Evolutionary conservation across 768 basidiomycete species (phyloP).

Genomic region (Clitopilus hobsonii): DNA sequence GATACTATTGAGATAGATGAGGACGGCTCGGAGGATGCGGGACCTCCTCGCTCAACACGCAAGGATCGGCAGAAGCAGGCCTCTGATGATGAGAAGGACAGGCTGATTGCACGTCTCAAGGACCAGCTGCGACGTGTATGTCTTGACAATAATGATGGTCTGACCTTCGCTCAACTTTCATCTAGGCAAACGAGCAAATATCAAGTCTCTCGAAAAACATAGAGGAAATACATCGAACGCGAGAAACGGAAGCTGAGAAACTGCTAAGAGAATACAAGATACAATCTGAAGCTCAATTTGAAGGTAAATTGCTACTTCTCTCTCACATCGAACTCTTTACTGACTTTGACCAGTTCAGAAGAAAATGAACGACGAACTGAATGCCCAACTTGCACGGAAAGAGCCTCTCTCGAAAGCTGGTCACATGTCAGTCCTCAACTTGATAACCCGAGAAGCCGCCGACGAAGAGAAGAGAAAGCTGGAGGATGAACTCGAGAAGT

Average conservation of each 20-base stretch:
- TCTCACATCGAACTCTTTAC: not conserved
- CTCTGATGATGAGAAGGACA: not conserved
- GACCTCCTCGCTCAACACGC: no score
- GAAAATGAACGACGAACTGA: conserved; percentile 48
- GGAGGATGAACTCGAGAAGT: conserved; percentile 41
- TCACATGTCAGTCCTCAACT: conserved; percentile 49
- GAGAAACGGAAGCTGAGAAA: conserved; percentile 64
- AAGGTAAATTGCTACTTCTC: conserved; percentile 27
- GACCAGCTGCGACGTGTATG: conserved; percentile 23
- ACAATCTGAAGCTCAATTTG: conserved; percentile 46
- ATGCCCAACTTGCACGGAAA: conserved; percentile 45
- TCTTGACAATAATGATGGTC: not conserved
- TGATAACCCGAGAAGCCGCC: conserved; percentile 70
- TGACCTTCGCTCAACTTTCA: not conserved
- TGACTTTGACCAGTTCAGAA: conserved; percentile 47
- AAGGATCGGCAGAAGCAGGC: not conserved
- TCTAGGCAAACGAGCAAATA: conserved; percentile 38
- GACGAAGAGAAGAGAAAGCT: conserved; percentile 59
- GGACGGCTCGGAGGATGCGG: conserved; percentile 13
- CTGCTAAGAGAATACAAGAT: conserved; percentile 40
- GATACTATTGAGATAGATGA: conserved; percentile 14
- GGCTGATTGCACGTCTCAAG: conserved; percentile 5
- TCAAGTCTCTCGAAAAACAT: conserved; percentile 47
- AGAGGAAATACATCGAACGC: conserved; percentile 52
- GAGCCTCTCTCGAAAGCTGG: conserved; percentile 50